phyloP scores from a whole-genome alignment of 108 stramenopile species.

The Skeletonema menzelii region DNA sequence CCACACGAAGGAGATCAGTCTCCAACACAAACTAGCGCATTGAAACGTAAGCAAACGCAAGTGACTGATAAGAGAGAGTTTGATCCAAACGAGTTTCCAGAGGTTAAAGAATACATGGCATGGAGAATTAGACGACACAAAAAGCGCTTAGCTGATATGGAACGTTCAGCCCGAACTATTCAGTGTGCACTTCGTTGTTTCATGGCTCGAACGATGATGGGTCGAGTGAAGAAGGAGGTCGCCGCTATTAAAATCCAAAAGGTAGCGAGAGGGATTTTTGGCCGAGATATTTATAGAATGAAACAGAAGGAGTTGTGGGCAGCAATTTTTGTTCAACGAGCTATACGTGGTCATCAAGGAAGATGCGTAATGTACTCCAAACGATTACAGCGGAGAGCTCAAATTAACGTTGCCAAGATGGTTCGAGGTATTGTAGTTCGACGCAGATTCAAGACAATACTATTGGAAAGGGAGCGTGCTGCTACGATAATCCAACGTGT shows the following conservation, averaged over 20 bases:
- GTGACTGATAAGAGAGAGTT: slow-evolving; percentile 26
- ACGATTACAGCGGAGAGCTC: slow-evolving; percentile 38
- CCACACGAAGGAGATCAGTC: slow-evolving; percentile 9
- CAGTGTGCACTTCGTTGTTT: slow-evolving; percentile 65
- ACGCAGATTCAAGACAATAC: slow-evolving; percentile 38
- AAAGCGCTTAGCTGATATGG: slow-evolving; percentile 68
- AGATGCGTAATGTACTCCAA: slow-evolving; percentile 42
- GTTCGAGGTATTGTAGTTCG: slow-evolving; percentile 62
- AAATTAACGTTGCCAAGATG: slow-evolving; percentile 47
- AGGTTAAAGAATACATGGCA: slow-evolving; percentile 87
- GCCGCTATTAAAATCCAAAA: slow-evolving; percentile 74
- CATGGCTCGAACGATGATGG: slow-evolving; percentile 67
- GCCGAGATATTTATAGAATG: slow-evolving; percentile 52
- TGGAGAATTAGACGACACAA: slow-evolving; percentile 85
- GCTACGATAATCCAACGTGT: slow-evolving; percentile 57
- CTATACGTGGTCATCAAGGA: slow-evolving; percentile 66
- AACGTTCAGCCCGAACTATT: slow-evolving; percentile 60
- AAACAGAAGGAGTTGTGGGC: slow-evolving; percentile 79
- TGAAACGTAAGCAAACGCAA: slow-evolving; percentile 16
- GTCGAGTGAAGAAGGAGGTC: slow-evolving; percentile 53
- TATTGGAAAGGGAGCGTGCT: slow-evolving; percentile 45
- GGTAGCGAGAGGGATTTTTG: slow-evolving; percentile 62
- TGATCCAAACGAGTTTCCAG: slow-evolving; percentile 69
- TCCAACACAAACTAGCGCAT: slow-evolving; percentile 3
- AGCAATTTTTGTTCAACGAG: slow-evolving; percentile 74